Evolutionary conservation across 2,329 filamentous ascomycete genomes (phyloP).

Genomic region (Periconia digitata): DNA sequence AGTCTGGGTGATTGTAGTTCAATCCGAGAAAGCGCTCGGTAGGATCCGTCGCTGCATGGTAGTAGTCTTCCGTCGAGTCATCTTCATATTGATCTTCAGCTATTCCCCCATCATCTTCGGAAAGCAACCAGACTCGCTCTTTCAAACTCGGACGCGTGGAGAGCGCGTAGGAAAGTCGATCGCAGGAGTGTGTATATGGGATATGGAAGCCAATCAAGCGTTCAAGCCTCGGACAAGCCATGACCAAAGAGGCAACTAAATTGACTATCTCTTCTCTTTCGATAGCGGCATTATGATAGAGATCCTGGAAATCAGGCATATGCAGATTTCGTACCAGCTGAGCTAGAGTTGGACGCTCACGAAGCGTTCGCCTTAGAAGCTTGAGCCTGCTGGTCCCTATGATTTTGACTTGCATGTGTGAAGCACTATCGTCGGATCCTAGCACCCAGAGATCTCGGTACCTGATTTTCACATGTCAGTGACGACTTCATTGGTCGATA

Average conservation of each 20-base stretch:
- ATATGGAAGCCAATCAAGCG: constrained; percentile 55
- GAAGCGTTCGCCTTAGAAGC: constrained; percentile 57
- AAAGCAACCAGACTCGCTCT: constrained; percentile 59
- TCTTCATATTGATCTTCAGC: constrained; percentile 38
- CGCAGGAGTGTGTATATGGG: constrained; percentile 56
- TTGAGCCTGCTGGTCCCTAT: constrained; percentile 55
- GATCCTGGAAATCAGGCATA: constrained; percentile 51
- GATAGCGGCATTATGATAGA: constrained; percentile 41
- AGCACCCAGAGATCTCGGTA: constrained; percentile 54
- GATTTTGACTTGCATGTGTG: constrained; percentile 43
- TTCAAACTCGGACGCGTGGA: constrained; percentile 57
- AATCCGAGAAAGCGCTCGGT: constrained; percentile 57
- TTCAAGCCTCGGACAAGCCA: constrained; percentile 61
- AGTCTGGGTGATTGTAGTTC: constrained; percentile 53
- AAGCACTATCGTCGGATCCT: constrained; percentile 43
- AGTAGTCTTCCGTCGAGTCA: constrained; percentile 23
- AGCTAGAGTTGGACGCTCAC: constrained; percentile 53
- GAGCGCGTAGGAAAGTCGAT: constrained; percentile 58
- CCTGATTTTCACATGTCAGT: no score
- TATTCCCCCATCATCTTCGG: constrained; percentile 16
- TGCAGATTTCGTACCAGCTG: constrained; percentile 57
- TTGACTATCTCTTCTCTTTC: constrained; percentile 55
- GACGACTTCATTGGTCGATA: no score
- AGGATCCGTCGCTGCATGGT: constrained; percentile 49
- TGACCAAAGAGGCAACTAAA: constrained; percentile 58